Conservation (phyloP, 805 yeast genomes). For the Huiozyma sinensis region DNA sequence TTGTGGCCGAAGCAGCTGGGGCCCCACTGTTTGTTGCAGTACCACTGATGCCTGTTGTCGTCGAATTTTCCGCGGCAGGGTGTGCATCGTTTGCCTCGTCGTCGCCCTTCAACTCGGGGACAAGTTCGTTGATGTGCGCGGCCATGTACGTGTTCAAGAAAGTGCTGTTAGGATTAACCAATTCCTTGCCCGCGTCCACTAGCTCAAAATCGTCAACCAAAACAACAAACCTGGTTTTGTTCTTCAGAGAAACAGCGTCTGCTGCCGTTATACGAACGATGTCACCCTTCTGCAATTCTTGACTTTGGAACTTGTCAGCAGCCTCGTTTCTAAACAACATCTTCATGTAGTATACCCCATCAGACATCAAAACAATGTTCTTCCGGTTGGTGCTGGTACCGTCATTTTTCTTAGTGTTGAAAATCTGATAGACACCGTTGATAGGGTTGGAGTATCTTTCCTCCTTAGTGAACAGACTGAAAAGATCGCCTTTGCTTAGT, state of each 20-base stretch:
- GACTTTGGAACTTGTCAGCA: constrained; percentile 34
- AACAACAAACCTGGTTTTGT: constrained; percentile 38
- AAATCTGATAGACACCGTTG: constrained; percentile 25
- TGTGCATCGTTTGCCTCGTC: constrained; percentile 18
- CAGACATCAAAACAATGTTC: constrained; percentile 35
- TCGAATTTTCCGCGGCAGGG: constrained; percentile 3
- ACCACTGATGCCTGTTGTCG: neutral
- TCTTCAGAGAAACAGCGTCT: constrained; percentile 27
- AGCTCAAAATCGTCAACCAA: constrained; percentile 39
- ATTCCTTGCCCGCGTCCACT: constrained; percentile 30
- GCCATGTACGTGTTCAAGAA: constrained; percentile 48
- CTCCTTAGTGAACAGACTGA: constrained; percentile 20
- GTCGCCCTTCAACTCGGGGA: constrained; percentile 7
- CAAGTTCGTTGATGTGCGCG: constrained; percentile 43
- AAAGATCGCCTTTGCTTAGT: constrained; percentile 20
- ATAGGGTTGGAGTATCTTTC: constrained; percentile 24
- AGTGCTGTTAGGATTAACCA: constrained; percentile 30
- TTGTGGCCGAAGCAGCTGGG: constrained; percentile 9
- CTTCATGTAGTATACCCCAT: constrained; percentile 41
- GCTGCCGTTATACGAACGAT: constrained; percentile 22
- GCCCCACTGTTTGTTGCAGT: constrained; percentile 4
- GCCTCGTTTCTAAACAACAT: constrained; percentile 43
- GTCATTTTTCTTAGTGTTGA: constrained; percentile 25
- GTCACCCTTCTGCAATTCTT: constrained; percentile 37
- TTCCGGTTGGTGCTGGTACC: constrained; percentile 18